phyloP scores from a whole-genome alignment of 345 rosid species.

The Aethionema arabicum region DNA sequence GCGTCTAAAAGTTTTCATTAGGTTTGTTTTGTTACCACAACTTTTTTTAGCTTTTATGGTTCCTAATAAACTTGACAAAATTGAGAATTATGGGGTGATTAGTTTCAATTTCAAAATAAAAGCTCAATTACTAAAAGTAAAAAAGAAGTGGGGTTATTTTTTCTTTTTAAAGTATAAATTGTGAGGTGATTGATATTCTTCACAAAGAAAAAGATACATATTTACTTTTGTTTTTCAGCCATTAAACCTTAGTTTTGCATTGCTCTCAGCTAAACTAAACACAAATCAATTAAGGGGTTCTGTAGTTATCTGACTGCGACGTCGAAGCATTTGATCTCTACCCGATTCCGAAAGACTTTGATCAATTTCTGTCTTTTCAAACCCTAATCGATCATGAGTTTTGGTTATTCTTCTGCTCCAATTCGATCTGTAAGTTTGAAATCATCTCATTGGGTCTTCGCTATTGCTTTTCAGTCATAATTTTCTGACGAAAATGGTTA shows the following conservation, averaged over 20 bases:
- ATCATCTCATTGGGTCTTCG: not conserved
- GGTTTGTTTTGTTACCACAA: not conserved
- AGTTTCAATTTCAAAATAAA: not conserved
- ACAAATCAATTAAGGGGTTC: not conserved
- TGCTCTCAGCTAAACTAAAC: not conserved
- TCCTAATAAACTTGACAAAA: not conserved
- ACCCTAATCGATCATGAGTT: slow-evolving; percentile 41
- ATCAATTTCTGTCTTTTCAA: not conserved
- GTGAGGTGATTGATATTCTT: not conserved
- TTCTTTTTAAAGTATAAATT: not conserved
- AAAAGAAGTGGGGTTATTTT: not conserved
- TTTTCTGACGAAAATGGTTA: not conserved
- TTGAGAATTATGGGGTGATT: not conserved
- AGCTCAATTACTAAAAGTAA: not conserved
- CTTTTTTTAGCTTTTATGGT: not conserved
- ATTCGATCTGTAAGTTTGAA: slow-evolving; percentile 44
- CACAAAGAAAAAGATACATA: too few relatives aligned
- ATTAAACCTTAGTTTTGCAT: slow-evolving; percentile 13
- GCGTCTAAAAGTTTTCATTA: not conserved
- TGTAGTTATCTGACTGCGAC: not conserved
- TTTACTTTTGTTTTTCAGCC: not conserved
- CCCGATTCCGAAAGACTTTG: not conserved
- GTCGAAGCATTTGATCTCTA: not conserved
- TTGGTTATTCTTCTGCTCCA: slow-evolving; percentile 31
- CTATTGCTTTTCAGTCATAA: not conserved